These are phyloP conservation scores for Cryptomeria japonica DNA, from an alignment of 75 land plant species.

Conservation along the genomic window DNA sequence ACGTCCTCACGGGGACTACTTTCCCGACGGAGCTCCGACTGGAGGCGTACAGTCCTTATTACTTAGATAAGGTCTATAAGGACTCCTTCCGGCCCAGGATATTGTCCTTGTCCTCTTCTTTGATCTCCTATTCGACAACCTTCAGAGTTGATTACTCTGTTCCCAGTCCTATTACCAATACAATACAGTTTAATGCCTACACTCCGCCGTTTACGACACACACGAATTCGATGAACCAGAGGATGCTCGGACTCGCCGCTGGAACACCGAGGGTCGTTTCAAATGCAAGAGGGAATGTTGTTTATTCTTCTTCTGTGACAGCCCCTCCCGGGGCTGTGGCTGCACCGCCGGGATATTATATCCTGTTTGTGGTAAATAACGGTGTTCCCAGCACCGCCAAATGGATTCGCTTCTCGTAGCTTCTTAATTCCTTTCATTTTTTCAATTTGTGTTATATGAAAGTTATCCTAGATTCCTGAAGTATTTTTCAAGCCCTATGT, in stretches of 20 bases:
- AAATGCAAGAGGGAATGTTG: not conserved
- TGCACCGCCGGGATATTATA: conserved; percentile 67
- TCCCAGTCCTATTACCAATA: not conserved
- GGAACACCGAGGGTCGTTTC: not conserved
- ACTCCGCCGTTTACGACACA: conserved; percentile 68
- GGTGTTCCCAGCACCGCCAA: conserved; percentile 44
- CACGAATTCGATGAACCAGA: conserved; percentile 57
- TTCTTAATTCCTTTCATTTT: too few species aligned
- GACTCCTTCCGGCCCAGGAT: conserved; percentile 18
- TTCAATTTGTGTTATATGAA: too few species aligned
- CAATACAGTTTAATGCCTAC: conserved; percentile 26
- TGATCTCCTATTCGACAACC: conserved; percentile 16
- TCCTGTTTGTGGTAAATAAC: conserved; percentile 46
- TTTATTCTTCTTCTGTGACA: conserved; percentile 15
- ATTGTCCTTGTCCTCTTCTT: not conserved
- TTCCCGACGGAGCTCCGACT: conserved; percentile 71
- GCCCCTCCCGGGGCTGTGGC: conserved; percentile 45
- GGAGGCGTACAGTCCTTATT: conserved; percentile 41
- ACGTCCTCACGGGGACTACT: conserved; percentile 33
- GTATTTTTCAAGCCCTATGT: too few species aligned
- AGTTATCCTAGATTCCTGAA: too few species aligned
- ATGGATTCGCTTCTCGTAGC: conserved; percentile 34
- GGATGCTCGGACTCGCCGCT: conserved; percentile 40
- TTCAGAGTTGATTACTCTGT: conserved; percentile 25
- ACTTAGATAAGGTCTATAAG: conserved; percentile 11